Evolutionary conservation across 257 asterid species (phyloP).

Genomic region (Solanum virginianum): DNA sequence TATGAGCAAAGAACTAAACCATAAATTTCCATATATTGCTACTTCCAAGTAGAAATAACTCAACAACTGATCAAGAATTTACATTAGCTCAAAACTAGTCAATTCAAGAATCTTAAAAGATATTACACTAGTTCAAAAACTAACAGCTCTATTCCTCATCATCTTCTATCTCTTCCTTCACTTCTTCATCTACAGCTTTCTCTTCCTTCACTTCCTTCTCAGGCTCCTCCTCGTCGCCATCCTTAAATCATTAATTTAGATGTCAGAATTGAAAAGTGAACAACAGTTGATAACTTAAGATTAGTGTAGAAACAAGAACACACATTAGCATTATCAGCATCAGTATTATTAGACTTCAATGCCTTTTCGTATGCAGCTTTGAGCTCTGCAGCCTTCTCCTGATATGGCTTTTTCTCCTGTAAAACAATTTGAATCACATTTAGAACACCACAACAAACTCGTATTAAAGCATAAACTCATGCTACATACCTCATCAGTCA

Average conservation of each 20-base stretch:
- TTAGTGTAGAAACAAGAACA: neutral
- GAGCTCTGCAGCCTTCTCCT: conserved; percentile 67
- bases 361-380: conserved; percentile 53
- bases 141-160: conserved; percentile 25
- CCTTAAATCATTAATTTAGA: conserved; percentile 6
- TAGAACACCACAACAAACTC: neutral
- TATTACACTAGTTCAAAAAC: neutral
- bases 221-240: conserved; percentile 7
- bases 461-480: neutral
- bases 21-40: neutral
- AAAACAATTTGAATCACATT: neutral
- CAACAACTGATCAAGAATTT: conserved; percentile 13
- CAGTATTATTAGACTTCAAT: conserved; percentile 6
- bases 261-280: neutral
- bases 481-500: conserved; percentile 54
- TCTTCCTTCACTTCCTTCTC: neutral
- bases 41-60: neutral
- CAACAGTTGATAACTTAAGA: neutral
- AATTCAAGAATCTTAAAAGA: neutral
- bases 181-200: neutral
- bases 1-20: neutral
- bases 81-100: conserved; percentile 17
- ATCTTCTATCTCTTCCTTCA: conserved; percentile 12
- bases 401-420: conserved; percentile 53
- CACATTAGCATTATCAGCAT: conserved; percentile 25